Percentiles rank a stretch among this genome's conserved stretches.
Evolutionary conservation across 768 basidiomycete genomes (phyloP).

Genomic region (Mycena leptocephala): DNA sequence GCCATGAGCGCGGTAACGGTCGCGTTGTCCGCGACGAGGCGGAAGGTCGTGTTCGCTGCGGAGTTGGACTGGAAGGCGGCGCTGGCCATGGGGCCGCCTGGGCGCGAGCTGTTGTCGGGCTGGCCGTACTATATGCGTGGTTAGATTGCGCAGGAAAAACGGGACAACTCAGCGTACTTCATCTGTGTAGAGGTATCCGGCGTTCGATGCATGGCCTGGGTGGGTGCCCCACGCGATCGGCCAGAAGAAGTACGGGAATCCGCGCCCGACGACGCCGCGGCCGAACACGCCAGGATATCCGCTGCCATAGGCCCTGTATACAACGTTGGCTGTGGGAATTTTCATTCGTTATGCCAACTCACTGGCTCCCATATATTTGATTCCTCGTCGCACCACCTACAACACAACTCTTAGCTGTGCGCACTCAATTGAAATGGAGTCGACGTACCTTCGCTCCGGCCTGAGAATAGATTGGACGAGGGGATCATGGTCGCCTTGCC

Average conservation of each 20-base stretch:
- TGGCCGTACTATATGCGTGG: slow-evolving; percentile 60
- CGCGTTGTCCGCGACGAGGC: slow-evolving; percentile 63
- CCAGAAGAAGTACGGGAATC: slow-evolving; percentile 81
- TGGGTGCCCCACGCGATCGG: slow-evolving; percentile 67
- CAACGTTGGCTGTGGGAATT: background rate
- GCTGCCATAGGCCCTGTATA: slow-evolving; percentile 71
- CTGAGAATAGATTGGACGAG: slow-evolving; percentile 59
- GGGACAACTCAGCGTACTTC: slow-evolving; percentile 55
- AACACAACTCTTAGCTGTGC: too few species aligned
- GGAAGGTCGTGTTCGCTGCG: slow-evolving; percentile 55
- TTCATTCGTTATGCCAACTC: too few species aligned
- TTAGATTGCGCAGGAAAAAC: too few species aligned
- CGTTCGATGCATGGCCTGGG: slow-evolving; percentile 40
- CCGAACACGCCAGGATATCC: slow-evolving; percentile 70
- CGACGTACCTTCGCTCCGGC: slow-evolving; percentile 48
- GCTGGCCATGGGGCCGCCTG: slow-evolving; percentile 60
- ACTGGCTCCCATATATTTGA: slow-evolving; percentile 64
- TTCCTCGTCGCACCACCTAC: slow-evolving; percentile 68
- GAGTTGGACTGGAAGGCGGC: slow-evolving; percentile 58
- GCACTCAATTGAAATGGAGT: too few species aligned
- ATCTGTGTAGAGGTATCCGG: slow-evolving; percentile 44
- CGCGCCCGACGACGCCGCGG: slow-evolving; percentile 63
- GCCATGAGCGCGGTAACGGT: slow-evolving; percentile 59
- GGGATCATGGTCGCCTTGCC: slow-evolving; percentile 56
- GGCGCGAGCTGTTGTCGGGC: slow-evolving; percentile 60